Percentiles rank a stretch among this genome's conserved stretches.
Conservation (phyloP, 495 filamentous ascomycete genomes). For the Daldinia bambusicola region DNA sequence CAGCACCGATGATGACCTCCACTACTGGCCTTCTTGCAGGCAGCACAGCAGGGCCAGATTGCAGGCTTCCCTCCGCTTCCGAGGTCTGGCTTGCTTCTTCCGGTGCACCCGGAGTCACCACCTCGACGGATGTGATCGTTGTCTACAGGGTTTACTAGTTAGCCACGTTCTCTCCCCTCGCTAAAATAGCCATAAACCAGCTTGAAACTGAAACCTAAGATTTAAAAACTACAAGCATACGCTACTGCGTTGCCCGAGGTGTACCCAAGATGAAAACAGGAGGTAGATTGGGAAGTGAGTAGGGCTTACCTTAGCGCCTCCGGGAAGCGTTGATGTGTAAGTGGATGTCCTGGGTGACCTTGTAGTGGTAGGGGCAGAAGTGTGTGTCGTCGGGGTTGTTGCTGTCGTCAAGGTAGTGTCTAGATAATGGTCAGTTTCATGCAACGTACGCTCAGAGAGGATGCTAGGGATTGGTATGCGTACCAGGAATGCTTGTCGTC, state of each 20-base stretch:
- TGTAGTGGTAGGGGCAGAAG: slow-evolving; percentile 30
- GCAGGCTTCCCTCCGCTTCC: slow-evolving; percentile 47
- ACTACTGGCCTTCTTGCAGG: slow-evolving; percentile 24
- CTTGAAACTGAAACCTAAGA: slow-evolving; percentile 43
- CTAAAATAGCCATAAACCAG: background rate
- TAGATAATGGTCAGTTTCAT: slow-evolving; percentile 24
- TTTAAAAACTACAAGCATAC: slow-evolving; percentile 19
- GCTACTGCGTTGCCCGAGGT: background rate
- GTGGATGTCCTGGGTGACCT: slow-evolving; percentile 44
- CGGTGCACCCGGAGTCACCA: slow-evolving; percentile 38
- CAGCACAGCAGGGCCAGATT: slow-evolving; percentile 46
- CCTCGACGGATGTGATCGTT: slow-evolving; percentile 45
- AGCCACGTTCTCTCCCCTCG: slow-evolving; percentile 14
- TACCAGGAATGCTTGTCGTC: slow-evolving; percentile 38
- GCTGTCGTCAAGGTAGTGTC: slow-evolving; percentile 37
- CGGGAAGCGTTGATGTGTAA: slow-evolving; percentile 51
- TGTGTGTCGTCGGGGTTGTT: slow-evolving; percentile 5
- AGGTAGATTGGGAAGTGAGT: background rate
- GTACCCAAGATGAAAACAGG: background rate
- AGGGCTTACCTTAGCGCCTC: slow-evolving; percentile 48
- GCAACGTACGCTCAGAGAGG: background rate
- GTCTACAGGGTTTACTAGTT: slow-evolving; percentile 26
- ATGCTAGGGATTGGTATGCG: slow-evolving; percentile 10
- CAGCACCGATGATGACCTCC: slow-evolving; percentile 41
- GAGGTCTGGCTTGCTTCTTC: slow-evolving; percentile 30